phyloP scores from a whole-genome alignment of 2,329 filamentous ascomycete species.

The Pestalotiopsis sp. region DNA sequence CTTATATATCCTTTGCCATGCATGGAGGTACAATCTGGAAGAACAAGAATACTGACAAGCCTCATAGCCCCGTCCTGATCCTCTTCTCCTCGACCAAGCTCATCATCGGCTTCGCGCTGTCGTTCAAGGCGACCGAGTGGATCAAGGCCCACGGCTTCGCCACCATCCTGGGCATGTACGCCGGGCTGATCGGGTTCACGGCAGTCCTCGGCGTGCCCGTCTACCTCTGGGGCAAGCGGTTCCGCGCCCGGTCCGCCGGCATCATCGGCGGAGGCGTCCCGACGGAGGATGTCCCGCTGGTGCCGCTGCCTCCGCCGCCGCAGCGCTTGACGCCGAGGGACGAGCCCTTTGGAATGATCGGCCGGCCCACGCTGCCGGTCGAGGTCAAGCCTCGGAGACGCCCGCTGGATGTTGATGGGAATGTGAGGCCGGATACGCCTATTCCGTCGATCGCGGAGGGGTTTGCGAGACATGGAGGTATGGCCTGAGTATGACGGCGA shows the following conservation, averaged over 20 bases:
- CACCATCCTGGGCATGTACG: constrained; percentile 20
- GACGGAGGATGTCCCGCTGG: neutral
- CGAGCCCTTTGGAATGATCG: neutral
- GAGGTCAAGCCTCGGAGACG: neutral
- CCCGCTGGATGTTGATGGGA: no score
- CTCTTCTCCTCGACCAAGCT: constrained; percentile 25
- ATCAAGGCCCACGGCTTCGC: constrained; percentile 20
- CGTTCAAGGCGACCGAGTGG: constrained; percentile 23
- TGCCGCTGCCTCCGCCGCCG: neutral
- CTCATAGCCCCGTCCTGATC: constrained; percentile 23
- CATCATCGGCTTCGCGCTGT: constrained; percentile 22
- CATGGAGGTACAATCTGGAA: neutral
- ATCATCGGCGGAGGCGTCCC: neutral
- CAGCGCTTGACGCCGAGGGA: neutral
- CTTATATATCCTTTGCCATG: neutral
- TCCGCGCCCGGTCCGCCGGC: neutral
- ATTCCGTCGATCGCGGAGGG: no score
- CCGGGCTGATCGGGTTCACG: constrained; percentile 15
- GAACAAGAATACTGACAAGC: neutral
- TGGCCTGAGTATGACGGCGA: no score
- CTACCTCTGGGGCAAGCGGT: constrained; percentile 21
- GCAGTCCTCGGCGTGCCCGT: constrained; percentile 19
- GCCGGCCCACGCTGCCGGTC: neutral
- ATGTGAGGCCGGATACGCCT: no score
- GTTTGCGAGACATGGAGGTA: no score